Conservation (phyloP, 257 asterid species). For the Solanum raphanifolium region DNA sequence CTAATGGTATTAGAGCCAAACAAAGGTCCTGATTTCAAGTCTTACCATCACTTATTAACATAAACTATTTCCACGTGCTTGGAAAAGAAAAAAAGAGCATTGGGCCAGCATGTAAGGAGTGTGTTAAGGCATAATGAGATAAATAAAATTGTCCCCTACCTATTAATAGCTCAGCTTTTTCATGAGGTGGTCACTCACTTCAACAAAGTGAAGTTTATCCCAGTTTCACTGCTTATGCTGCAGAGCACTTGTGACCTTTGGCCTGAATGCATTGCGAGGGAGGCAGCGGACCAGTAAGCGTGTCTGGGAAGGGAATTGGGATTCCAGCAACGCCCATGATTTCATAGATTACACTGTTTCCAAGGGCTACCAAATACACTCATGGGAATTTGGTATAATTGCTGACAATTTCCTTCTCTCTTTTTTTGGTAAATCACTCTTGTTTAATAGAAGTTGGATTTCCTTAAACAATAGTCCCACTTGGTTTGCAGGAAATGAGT, state of each 20-base stretch:
- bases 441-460: not conserved
- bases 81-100: not conserved
- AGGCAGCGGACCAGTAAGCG: not conserved
- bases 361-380: conserved; percentile 56
- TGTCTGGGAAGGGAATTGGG: not conserved
- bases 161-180: not conserved
- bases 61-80: not conserved
- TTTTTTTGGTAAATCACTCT: not conserved
- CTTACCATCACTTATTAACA: not conserved
- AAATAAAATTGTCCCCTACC: not conserved
- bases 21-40: not conserved
- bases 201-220: not conserved
- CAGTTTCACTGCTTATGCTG: not conserved
- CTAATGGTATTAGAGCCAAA: not conserved
- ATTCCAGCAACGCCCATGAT: conserved; percentile 52
- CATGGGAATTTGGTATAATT: conserved; percentile 29
- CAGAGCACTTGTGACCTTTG: conserved; percentile 3
- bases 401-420: not conserved
- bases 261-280: conserved; percentile 1
- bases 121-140: not conserved
- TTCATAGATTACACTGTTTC: conserved; percentile 63
- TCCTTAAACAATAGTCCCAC: not conserved
- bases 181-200: not conserved
- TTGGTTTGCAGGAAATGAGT: conserved; percentile 12
- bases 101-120: not conserved